Evolutionary conservation across 2,329 filamentous ascomycete species (phyloP), one percentile per base, ranked within the genome.

Genomic region (Colletotrichum tropicicola): DNA sequence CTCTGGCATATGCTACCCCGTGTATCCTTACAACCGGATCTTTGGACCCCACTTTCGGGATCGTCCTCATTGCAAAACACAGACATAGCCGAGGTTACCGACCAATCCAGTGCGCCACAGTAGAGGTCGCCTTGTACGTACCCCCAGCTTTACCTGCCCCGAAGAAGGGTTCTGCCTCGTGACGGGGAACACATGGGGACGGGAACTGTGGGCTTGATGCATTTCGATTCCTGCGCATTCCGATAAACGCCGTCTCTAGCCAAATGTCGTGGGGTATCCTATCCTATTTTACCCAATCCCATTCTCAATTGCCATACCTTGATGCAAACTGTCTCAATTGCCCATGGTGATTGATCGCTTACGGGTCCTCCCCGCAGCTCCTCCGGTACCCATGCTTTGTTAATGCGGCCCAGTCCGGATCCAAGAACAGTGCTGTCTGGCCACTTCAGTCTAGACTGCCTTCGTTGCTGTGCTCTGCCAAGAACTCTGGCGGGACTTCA

Each of bases 401-500:
- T 28, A 37, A 53, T 32, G 10, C 45, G 17, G 25, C 13, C 54
- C 41, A 47, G 21, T 37, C 35, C 47, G 6, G 2, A 12, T 39
- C 19, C 51, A 58, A 25, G n/a, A 52, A 8, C 25, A 43, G 9
- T 43, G 23, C 23, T 19, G 9, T 9, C 13, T 44, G 30, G 19
- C 57, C 53, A 19, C 12, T 21, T 57, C 53, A 59, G 28, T 65
- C 58, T 13, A 59, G 54, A 15, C 54, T 21, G 4, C 41, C 56
- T 19, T 65, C 59, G 10, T 70, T 49, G 23, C 51, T 68, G 41
- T 84, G 80, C 69, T 85, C 81, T 10, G 80, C 80, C 6, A 87
- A 68, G 67, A 88, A 86, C 62, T 87, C 84, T 0, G 75, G 74
- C 1, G 85, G 84, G 7, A 87, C 79, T 54, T 84, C 83, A 51